Base-by-base conservation (phyloP, 495 filamentous ascomycete genomes). In the Halenospora varia region DNA sequence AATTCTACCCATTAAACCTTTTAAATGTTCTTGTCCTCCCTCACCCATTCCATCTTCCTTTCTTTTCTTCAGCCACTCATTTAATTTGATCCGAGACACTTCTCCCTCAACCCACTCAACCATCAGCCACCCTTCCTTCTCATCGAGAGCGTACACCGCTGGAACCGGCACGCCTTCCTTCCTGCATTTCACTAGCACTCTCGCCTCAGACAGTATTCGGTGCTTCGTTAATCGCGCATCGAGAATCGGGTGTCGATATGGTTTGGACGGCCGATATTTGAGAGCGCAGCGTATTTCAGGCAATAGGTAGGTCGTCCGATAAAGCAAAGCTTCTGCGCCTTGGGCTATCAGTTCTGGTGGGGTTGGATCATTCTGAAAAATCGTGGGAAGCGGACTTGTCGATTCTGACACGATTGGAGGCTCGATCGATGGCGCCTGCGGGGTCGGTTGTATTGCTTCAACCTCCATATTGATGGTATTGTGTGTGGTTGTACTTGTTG, bases 291-390 rank as follows among this genome's bases (percentile, higher is more conserved):
- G 83, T 46, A 81, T 79, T 56, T 72, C 61, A 55, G 89, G 82
- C 13, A 77, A 66, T 63, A 96, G 88, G 75, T 89, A 92, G 62
- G 81, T 84, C 9, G 92, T 93, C 63, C 82, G 82, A 88, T 92
- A 97, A 68, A 98, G 79, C 65, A 92, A 89, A 47, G 88, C 90
- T 82, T 98, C 94, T 70, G 94, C 94, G 75, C 94, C 94, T 79
- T 97, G 94, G 39, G 87, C 82, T 57, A 97, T 80, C 65, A 94
- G 74, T 70, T 59, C 73, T 48, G 81, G 75, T 17, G 82, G 75
- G 64, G 72, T 78, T 64, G 82, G 72, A 65, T 77, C 77, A 79
- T 89, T 86, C 52, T 82, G 84, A 17, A 82, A 72, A 61, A 81
- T 70, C 41, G 77, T 61, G 19, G 89, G 89, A 60, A 88, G 87